These are phyloP conservation scores for Vitrella brassicaformis DNA, from an alignment of 73 alveolate species.

Conservation along the genomic window DNA sequence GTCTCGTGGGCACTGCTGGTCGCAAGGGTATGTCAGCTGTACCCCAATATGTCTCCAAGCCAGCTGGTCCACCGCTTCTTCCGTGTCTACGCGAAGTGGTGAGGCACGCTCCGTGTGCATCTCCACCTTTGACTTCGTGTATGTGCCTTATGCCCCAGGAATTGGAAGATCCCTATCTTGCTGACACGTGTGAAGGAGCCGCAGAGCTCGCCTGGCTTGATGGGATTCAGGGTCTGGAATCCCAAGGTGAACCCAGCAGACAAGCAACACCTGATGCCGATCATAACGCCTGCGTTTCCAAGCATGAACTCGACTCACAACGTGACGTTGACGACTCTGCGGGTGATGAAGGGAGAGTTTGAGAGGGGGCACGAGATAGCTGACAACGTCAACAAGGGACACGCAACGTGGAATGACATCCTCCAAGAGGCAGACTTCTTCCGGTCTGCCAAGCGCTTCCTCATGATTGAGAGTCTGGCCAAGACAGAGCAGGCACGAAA, in stretches of 20 bases:
- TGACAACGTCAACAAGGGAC: no score
- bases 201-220: background rate
- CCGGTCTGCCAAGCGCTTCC: no score
- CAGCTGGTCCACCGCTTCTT: constrained; percentile 71
- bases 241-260: constrained; percentile 23
- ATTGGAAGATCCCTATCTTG: background rate
- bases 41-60: constrained; percentile 72
- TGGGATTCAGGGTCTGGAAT: constrained; percentile 21
- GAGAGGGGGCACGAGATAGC: constrained; percentile 44
- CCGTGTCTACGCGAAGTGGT: constrained; percentile 61
- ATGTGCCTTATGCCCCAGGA: background rate
- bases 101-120: constrained; percentile 1
- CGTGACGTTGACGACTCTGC: constrained; percentile 62
- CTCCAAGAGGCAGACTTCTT: no score
- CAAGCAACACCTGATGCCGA: constrained; percentile 60
- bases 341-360: constrained; percentile 63
- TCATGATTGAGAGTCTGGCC: no score
- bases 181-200: background rate
- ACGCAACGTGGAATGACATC: no score
- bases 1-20: constrained; percentile 89
- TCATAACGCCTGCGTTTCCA: constrained; percentile 92
- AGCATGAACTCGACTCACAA: constrained; percentile 75
- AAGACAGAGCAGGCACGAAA: no score
- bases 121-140: background rate
- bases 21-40: constrained; percentile 74